Evolutionary conservation across 2,329 filamentous ascomycete species (phyloP), one percentile per base, ranked within the genome.

Genomic region (Colletotrichum cordylinicola): DNA sequence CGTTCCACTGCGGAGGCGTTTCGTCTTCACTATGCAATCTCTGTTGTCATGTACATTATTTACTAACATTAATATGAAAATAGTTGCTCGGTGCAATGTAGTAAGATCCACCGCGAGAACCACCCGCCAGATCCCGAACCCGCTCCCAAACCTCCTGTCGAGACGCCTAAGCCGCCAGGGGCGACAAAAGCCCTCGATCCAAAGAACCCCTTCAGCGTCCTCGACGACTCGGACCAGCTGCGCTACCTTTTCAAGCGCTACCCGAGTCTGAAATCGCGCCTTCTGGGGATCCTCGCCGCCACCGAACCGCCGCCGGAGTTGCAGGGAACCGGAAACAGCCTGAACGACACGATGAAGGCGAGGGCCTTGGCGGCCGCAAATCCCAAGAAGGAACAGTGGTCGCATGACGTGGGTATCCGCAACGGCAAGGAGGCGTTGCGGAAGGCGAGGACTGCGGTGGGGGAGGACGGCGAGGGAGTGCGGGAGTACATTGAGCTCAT

Each of bases 71-170:
- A 43, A 18, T 21, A 12, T 24, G 66, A 39, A 61, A 66, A 39
- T 78, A 92, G 91, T 80, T 93, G 91, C 80, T 93, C 91, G 1
- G 86, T 93, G 55, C 81, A 86, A 24, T 93, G 91, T 82, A 91
- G 87, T 75, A 90, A 86, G 78, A 79, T 83, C 62, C 90, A 91
- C 80, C 87, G 87, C 52, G 86, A 88, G 58, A 88, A 86, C 70
- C 87, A 90, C 78, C 88, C 88, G 6, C 83, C 85, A 70, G 83
- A 88, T 55, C 81, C 82, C 15, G 82, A 83, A 61, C 82, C 82
- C 37, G 75, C 80, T 37, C 79, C 80, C 43, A 70, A 77, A 29
- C 81, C 78, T 79, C 80, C 60, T 66, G 74, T 13, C 82, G 43
- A 48, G 43, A 84, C 79, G 79, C 79, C 70, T 79, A 81, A 61